Evolutionary conservation across 1,139 yeast genomes (phyloP).

Genomic region (Sugiyamaella sp.): DNA sequence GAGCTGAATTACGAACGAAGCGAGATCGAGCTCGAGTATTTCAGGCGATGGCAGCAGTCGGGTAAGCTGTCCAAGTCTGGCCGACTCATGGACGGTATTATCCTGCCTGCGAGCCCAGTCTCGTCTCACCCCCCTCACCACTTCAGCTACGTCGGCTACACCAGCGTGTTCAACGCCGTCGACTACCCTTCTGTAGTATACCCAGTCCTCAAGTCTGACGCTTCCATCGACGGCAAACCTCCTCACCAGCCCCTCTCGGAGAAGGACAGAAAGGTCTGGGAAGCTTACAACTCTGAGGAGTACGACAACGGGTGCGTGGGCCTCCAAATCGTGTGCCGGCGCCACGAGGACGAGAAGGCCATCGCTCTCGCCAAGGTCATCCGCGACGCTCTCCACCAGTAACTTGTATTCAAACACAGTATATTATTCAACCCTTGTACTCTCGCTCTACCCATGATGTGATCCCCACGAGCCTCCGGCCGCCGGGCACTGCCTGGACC

Average conservation of each 20-base stretch:
- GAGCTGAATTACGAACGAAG: slow-evolving; percentile 22
- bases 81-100: slow-evolving; percentile 42
- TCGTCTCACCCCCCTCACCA: slow-evolving; percentile 35
- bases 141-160: slow-evolving; percentile 39
- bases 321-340: slow-evolving; percentile 53
- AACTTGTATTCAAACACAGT: neutral
- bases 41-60: slow-evolving; percentile 36
- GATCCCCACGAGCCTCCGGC: too few species aligned
- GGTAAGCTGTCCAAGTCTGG: slow-evolving; percentile 29
- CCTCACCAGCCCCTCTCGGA: slow-evolving; percentile 37
- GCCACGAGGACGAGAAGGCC: slow-evolving; percentile 57
- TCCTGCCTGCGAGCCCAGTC: slow-evolving; percentile 41
- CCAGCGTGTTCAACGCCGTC: slow-evolving; percentile 51
- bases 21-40: slow-evolving; percentile 31
- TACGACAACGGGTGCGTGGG: slow-evolving; percentile 56
- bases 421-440: too few species aligned
- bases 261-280: slow-evolving; percentile 38
- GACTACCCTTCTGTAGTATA: slow-evolving; percentile 53
- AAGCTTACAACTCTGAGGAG: slow-evolving; percentile 49
- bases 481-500: neutral
- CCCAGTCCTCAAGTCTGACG: slow-evolving; percentile 52
- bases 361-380: slow-evolving; percentile 44
- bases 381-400: slow-evolving; percentile 16
- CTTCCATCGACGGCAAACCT: slow-evolving; percentile 39
- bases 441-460: too few species aligned